Percentiles rank a stretch among this genome's conserved stretches.
These are phyloP conservation scores for Monosporascus sp. DNA, from an alignment of 2,329 filamentous ascomycete genomes.

Conservation along the genomic window DNA sequence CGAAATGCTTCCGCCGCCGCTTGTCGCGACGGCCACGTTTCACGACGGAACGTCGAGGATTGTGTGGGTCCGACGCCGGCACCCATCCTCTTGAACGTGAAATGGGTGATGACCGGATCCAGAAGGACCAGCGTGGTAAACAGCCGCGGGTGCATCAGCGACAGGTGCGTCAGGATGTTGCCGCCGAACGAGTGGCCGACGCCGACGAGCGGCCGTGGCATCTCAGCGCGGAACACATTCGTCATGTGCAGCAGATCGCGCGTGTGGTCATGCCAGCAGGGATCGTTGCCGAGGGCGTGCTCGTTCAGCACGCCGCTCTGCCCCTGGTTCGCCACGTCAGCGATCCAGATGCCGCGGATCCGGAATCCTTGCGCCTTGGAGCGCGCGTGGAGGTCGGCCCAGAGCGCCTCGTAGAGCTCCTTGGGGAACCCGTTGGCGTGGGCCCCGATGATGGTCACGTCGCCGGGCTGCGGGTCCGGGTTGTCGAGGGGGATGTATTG, in stretches of 20 bases:
- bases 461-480: slow-evolving; percentile 60
- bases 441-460: slow-evolving; percentile 78
- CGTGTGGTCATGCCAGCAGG: slow-evolving; percentile 79
- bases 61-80: slow-evolving; percentile 39
- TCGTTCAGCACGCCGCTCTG: slow-evolving; percentile 75
- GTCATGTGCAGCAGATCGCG: slow-evolving; percentile 81
- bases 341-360: slow-evolving; percentile 83
- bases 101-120: slow-evolving; percentile 71
- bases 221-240: slow-evolving; percentile 73
- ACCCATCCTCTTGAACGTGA: slow-evolving; percentile 34
- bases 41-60: slow-evolving; percentile 67
- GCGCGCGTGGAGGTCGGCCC: slow-evolving; percentile 67
- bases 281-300: slow-evolving; percentile 72
- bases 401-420: slow-evolving; percentile 90
- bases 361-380: slow-evolving; percentile 46
- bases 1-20: slow-evolving; percentile 63
- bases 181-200: slow-evolving; percentile 89
- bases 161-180: slow-evolving; percentile 63
- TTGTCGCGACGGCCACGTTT: slow-evolving; percentile 72
- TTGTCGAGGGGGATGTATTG: slow-evolving; percentile 80
- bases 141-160: slow-evolving; percentile 75
- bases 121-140: slow-evolving; percentile 70
- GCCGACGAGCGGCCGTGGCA: slow-evolving; percentile 77
- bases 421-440: slow-evolving; percentile 95
- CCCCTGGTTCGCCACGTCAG: slow-evolving; percentile 83